Conservation (phyloP, 345 rosid species). For the Citropsis articulata region DNA sequence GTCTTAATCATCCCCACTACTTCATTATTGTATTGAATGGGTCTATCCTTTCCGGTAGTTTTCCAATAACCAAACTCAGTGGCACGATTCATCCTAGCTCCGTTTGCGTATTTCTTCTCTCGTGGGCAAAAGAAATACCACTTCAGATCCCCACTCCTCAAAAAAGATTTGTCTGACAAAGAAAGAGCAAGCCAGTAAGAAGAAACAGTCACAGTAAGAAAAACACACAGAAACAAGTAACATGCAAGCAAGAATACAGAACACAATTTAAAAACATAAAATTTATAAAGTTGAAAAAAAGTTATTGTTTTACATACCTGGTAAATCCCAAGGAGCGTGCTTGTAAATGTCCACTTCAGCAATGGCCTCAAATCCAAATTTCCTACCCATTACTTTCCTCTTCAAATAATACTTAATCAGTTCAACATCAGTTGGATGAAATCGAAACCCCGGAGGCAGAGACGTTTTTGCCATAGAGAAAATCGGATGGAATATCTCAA, state of each 20-base stretch:
- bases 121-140: slow-evolving; percentile 85
- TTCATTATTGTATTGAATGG: slow-evolving; percentile 35
- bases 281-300: not conserved
- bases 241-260: not conserved
- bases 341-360: slow-evolving; percentile 61
- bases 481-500: slow-evolving; percentile 11
- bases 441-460: slow-evolving; percentile 69
- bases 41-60: slow-evolving; percentile 65
- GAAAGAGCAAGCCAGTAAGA: not conserved
- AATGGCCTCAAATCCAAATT: slow-evolving; percentile 36
- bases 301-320: slow-evolving; percentile 14
- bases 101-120: slow-evolving; percentile 52
- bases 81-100: slow-evolving; percentile 43
- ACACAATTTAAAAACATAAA: not conserved
- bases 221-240: not conserved
- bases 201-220: not conserved
- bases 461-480: slow-evolving; percentile 37
- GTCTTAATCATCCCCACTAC: slow-evolving; percentile 62
- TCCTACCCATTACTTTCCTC: slow-evolving; percentile 60
- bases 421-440: slow-evolving; percentile 82
- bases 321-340: slow-evolving; percentile 69
- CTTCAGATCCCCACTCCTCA: slow-evolving; percentile 53
- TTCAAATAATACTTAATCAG: slow-evolving; percentile 61
- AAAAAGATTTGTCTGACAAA: slow-evolving; percentile 34
- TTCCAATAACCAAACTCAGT: slow-evolving; percentile 73